Base-by-base conservation (phyloP, 441 rosid genomes). In the Erodium trifolium region DNA sequence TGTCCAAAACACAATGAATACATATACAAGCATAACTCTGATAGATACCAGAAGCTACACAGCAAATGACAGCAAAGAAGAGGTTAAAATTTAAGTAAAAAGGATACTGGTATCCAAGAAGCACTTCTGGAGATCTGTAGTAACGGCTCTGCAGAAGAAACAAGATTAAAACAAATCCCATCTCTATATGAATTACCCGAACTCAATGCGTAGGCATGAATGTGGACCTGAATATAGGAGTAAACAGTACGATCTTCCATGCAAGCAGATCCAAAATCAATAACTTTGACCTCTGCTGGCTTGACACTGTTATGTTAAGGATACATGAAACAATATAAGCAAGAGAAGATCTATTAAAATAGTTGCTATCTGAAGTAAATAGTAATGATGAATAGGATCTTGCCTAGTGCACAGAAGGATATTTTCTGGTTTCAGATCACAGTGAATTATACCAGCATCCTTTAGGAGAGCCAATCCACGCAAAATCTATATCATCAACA, bases 201-300 rank as follows among this genome's bases (percentile, higher is more conserved):
- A 51, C 39, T 57, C 43, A 5, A 5, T 75, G 3, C 18, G 29
- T 71, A 68, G 62, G 66, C 7, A 68, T 34, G 66, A 51, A 75
- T 71, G 72, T 31, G 68, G 78, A 96, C 99, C 98, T 96, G 99
- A 77, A 96, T 93, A 78, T 96, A 96, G 63, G 99, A 93, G 83
- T 96, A 96, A 59, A 96, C 96, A 76, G 98, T 96, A 70, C 89
- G 97, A 79, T 93, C 96, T 85, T 96, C 99, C 93, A 80, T 89
- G 86, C 99, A 93, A 70, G 98, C 99, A 70, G 99, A 96, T 83
- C 99, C 99, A 76, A 96, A 96, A 86, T 96, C 99, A 67, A 96
- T 96, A 79, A 96, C 87, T 85, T 96, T 96, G 79, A 96, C 82
- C 85, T 82, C 98, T 66, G 99, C 88, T 69, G 98, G 97, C 84